Evolutionary conservation across 352 stramenopile genomes (phyloP).

Genomic region (Phytophthora idaei): DNA sequence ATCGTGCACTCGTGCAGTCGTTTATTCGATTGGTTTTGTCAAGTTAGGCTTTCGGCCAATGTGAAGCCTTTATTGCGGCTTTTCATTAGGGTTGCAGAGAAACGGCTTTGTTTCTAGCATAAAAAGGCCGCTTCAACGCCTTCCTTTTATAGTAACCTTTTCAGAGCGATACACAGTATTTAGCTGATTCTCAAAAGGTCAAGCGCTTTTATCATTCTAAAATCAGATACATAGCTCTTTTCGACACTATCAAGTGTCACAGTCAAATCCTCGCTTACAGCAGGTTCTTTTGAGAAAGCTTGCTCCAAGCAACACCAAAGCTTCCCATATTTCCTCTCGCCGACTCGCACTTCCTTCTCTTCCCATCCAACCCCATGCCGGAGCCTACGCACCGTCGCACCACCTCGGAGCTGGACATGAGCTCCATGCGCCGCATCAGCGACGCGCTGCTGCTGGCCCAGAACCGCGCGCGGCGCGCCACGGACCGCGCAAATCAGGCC

Average conservation of each 20-base stretch:
- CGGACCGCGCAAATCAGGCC: slow-evolving; percentile 63
- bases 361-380: slow-evolving; percentile 8
- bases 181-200: not conserved
- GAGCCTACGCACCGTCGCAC: slow-evolving; percentile 41
- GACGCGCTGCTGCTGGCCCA: slow-evolving; percentile 75
- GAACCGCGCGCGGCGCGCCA: slow-evolving; percentile 63
- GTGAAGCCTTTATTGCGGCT: slow-evolving; percentile 3
- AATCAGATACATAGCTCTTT: not conserved
- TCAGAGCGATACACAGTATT: not conserved
- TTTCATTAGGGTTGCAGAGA: slow-evolving; percentile 20
- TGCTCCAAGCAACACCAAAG: slow-evolving; percentile 11
- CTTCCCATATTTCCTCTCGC: slow-evolving; percentile 23
- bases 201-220: not conserved
- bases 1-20: slow-evolving; percentile 19
- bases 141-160: not conserved
- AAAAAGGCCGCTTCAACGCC: not conserved
- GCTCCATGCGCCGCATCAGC: slow-evolving; percentile 63
- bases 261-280: not conserved
- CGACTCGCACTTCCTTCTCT: slow-evolving; percentile 7
- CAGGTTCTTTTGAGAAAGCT: slow-evolving; percentile 6
- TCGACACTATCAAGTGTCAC: not conserved
- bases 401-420: slow-evolving; percentile 59
- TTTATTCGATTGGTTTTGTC: slow-evolving; percentile 23
- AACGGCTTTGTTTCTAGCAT: slow-evolving; percentile 5
- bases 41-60: slow-evolving; percentile 21